These are phyloP conservation scores for Annulohypoxylon maeteangense DNA, from an alignment of 495 filamentous ascomycete genomes.

Conservation along the genomic window DNA sequence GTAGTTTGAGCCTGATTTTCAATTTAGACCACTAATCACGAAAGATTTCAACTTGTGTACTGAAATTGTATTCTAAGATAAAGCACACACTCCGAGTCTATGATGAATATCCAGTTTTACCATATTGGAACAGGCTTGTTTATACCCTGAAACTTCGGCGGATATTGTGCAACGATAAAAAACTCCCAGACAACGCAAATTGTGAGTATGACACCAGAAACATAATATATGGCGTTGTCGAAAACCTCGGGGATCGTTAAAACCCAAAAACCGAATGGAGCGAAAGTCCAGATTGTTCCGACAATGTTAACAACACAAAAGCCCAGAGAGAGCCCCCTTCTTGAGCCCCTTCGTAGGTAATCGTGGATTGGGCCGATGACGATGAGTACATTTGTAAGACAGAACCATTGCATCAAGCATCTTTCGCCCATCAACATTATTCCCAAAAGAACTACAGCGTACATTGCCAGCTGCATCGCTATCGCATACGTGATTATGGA, in stretches of 20 bases:
- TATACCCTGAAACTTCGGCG: background rate
- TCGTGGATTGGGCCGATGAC: background rate
- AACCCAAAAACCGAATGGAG: background rate
- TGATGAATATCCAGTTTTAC: background rate
- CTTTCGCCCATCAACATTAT: background rate
- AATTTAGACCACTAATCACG: no score
- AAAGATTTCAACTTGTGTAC: no score
- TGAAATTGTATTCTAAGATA: no score
- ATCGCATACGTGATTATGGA: background rate
- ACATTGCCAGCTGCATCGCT: background rate
- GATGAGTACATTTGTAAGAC: background rate
- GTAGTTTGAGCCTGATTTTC: no score
- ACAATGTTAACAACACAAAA: background rate
- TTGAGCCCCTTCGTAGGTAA: background rate
- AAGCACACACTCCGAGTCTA: constrained; percentile 6
- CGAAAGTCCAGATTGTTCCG: background rate
- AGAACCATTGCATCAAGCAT: background rate
- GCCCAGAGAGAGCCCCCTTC: background rate
- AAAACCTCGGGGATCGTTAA: background rate
- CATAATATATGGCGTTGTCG: background rate
- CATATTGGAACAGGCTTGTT: background rate
- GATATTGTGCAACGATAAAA: background rate
- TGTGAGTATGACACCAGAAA: background rate
- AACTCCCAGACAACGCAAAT: background rate
- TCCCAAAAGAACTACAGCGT: background rate